Conservation (phyloP, 2,329 filamentous ascomycete species). For the Colletotrichum agaves region DNA sequence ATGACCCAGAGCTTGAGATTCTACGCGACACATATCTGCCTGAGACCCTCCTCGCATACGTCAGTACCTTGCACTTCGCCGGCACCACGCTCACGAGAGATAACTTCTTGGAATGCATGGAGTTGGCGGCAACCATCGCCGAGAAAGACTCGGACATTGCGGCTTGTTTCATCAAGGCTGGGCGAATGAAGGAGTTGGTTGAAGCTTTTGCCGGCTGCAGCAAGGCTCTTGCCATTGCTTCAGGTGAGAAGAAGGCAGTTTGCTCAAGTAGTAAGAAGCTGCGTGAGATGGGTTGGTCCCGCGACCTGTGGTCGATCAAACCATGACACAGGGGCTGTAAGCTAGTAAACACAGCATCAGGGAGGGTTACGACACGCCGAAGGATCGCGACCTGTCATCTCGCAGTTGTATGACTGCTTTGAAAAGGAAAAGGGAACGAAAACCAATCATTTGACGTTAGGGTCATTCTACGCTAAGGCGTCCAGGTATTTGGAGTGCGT, state of each 20-base stretch:
- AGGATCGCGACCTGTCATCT: not conserved
- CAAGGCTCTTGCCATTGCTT: slow-evolving; percentile 72
- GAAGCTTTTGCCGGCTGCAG: slow-evolving; percentile 81
- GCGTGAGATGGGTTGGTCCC: slow-evolving; percentile 70
- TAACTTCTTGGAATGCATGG: slow-evolving; percentile 85
- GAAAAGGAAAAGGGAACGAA: slow-evolving; percentile 1
- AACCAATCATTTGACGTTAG: slow-evolving; percentile 4
- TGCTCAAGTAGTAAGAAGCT: slow-evolving; percentile 67
- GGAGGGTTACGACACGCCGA: not conserved
- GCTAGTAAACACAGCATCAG: not conserved
- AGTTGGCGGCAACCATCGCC: slow-evolving; percentile 81
- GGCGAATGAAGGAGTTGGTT: slow-evolving; percentile 79
- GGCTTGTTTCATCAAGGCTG: slow-evolving; percentile 69
- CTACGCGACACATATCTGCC: slow-evolving; percentile 86
- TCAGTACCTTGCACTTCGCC: slow-evolving; percentile 82
- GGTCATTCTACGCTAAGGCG: slow-evolving; percentile 6
- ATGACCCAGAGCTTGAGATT: slow-evolving; percentile 62
- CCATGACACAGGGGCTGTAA: slow-evolving; percentile 40
- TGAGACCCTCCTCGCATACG: slow-evolving; percentile 85
- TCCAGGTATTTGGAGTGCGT: not conserved
- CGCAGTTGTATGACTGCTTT: not conserved
- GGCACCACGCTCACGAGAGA: slow-evolving; percentile 80
- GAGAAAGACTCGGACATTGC: slow-evolving; percentile 75
- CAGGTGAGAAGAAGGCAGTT: slow-evolving; percentile 63
- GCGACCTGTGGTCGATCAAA: slow-evolving; percentile 71